A percentile compares a stretch with the other conserved stretches of the same genome.
phyloP scores from a whole-genome alignment of 495 filamentous ascomycete species.

The Daldinia grandis region DNA sequence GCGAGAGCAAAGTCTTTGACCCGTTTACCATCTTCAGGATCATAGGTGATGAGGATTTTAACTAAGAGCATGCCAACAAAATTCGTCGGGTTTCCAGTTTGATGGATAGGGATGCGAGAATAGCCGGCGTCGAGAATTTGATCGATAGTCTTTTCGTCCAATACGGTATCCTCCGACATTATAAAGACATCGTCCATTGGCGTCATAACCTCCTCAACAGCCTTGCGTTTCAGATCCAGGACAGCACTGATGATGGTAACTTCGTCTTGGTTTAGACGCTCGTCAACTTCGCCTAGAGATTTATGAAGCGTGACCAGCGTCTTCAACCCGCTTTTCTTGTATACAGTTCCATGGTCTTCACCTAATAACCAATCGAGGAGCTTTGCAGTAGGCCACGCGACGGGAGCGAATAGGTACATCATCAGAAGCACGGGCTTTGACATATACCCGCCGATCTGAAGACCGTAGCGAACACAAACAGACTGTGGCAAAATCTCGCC shows the following conservation, averaged over 20 bases:
- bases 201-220: conserved; percentile 95
- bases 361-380: conserved; percentile 87
- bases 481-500: conserved; percentile 96
- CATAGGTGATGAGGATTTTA: conserved; percentile 98
- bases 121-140: conserved; percentile 91
- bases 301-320: conserved; percentile 89
- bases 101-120: conserved; percentile 92
- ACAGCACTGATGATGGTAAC: conserved; percentile 98
- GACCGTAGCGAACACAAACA: conserved; percentile 93
- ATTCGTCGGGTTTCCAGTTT: conserved; percentile 80
- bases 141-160: conserved; percentile 94
- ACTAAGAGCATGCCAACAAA: conserved; percentile 98
- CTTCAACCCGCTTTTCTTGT: conserved; percentile 90
- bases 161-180: conserved; percentile 88
- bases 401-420: conserved; percentile 89
- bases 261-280: conserved; percentile 95
- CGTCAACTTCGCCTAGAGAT: conserved; percentile 82
- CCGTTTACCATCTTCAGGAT: conserved; percentile 86
- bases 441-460: conserved; percentile 96
- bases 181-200: conserved; percentile 97
- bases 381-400: conserved; percentile 91
- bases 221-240: conserved; percentile 93
- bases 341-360: conserved; percentile 91
- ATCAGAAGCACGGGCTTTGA: conserved; percentile 84
- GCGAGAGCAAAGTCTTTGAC: conserved; percentile 92